A percentile compares a stretch with the other conserved stretches of the same genome.
phyloP scores from a whole-genome alignment of 169 alveolate genomes.

The Eimeria acervulina region DNA sequence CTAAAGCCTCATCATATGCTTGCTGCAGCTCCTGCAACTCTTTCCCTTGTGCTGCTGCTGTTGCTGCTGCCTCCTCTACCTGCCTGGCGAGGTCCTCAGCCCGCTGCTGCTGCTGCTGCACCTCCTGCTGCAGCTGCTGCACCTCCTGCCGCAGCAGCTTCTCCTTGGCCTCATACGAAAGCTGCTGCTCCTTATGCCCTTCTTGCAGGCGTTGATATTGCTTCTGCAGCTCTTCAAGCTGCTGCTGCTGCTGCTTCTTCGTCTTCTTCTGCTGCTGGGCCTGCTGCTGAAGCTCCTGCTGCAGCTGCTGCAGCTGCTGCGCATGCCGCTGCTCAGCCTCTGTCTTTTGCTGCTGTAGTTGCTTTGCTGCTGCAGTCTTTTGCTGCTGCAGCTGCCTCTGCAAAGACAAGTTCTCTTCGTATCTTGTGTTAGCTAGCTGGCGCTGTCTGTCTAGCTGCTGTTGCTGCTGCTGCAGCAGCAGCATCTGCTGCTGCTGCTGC shows the following conservation, averaged over 20 bases:
- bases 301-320: conserved; percentile 62
- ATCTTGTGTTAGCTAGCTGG: conserved; percentile 56
- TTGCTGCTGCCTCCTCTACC: conserved; percentile 64
- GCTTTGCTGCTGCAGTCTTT: conserved; percentile 69
- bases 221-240: conserved; percentile 47
- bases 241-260: conserved; percentile 4
- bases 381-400: conserved; percentile 75
- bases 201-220: not conserved
- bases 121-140: conserved; percentile 44
- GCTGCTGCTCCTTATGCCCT: conserved; percentile 51
- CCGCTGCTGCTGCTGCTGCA: conserved; percentile 53
- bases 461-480: conserved; percentile 59
- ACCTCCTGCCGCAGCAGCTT: conserved; percentile 44
- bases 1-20: not conserved
- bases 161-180: not conserved
- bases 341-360: conserved; percentile 57
- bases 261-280: conserved; percentile 12
- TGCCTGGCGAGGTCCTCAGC: conserved; percentile 37
- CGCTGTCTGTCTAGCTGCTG: conserved; percentile 70
- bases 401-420: conserved; percentile 42
- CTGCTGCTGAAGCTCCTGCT: conserved; percentile 45
- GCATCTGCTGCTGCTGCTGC: conserved; percentile 77
- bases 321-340: conserved; percentile 37
- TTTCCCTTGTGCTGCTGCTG: conserved; percentile 60
- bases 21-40: conserved; percentile 50